Conservation (phyloP, 1,284 basidiomycete species). For the Fomitopsis betulina region DNA sequence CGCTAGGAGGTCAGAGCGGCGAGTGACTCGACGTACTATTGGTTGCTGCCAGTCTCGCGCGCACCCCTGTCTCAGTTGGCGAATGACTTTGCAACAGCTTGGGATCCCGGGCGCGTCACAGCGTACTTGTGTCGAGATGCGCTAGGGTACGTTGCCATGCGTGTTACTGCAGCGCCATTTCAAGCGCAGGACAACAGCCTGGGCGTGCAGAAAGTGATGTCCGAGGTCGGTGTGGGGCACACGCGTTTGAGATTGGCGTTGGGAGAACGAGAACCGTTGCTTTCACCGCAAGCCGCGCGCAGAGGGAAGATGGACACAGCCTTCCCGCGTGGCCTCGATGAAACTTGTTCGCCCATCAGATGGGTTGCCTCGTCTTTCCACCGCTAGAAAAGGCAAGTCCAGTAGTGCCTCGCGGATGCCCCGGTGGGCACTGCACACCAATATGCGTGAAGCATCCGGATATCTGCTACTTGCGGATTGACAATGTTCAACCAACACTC, state of each 20-base stretch:
- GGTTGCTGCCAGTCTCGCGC: neutral
- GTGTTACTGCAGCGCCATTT: neutral
- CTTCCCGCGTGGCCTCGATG: neutral
- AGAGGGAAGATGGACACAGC: neutral
- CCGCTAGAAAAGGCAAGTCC: neutral
- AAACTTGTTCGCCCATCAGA: neutral
- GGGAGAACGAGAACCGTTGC: neutral
- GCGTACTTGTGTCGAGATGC: neutral
- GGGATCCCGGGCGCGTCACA: neutral
- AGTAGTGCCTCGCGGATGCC: neutral
- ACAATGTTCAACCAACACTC: no score
- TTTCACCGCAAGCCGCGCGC: neutral
- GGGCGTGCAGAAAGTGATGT: no score
- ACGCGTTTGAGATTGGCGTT: neutral
- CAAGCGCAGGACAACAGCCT: no score
- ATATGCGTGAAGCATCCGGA: no score
- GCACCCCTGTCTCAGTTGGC: neutral
- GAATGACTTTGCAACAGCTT: neutral
- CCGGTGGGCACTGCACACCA: neutral
- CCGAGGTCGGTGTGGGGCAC: neutral
- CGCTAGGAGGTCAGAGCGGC: neutral
- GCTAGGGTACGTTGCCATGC: neutral
- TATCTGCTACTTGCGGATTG: no score
- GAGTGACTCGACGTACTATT: neutral
- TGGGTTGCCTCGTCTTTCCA: neutral